Percentiles rank a stretch among this genome's conserved stretches.
phyloP scores from a whole-genome alignment of 2,329 filamentous ascomycete genomes.

The Nothophaeocryptopus gaeumannii region DNA sequence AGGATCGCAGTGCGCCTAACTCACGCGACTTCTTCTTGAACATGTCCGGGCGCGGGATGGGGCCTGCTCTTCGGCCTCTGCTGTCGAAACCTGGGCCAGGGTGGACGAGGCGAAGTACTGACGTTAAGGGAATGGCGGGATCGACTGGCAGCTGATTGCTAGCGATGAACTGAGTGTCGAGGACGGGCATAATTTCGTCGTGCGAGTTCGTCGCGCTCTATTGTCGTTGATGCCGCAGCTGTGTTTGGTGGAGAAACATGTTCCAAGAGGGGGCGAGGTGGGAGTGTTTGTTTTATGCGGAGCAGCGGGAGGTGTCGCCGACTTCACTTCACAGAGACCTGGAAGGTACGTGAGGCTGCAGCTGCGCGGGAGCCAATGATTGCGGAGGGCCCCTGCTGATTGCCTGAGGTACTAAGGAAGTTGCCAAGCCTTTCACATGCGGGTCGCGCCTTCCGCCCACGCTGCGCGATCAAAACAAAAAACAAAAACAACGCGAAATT shows the following conservation, averaged over 20 bases:
- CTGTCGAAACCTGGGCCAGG: neutral
- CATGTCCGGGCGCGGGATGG: conserved; percentile 2
- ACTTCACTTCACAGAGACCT: too few relatives aligned
- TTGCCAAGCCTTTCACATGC: too few relatives aligned
- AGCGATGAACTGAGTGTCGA: neutral
- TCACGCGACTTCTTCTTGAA: conserved; percentile 15
- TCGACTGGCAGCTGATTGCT: conserved; percentile 7
- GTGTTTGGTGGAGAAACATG: neutral
- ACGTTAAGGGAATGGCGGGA: conserved; percentile 7
- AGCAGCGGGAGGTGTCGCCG: too few relatives aligned
- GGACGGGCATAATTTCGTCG: neutral
- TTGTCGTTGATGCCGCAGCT: neutral
- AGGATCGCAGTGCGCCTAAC: conserved; percentile 12
- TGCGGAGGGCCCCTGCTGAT: too few relatives aligned
- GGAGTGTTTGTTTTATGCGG: too few relatives aligned
- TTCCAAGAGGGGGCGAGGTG: neutral
- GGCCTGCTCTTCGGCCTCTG: neutral
- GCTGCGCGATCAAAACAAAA: too few relatives aligned
- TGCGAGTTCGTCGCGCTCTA: neutral
- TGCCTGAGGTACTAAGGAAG: too few relatives aligned
- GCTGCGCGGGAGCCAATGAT: too few relatives aligned
- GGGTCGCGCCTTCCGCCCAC: too few relatives aligned
- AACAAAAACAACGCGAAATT: too few relatives aligned
- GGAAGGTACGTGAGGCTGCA: too few relatives aligned
- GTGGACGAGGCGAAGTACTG: conserved; percentile 11